These are phyloP conservation scores for Mycena chlorophos DNA, from an alignment of 768 basidiomycete genomes.

Conservation along the genomic window DNA sequence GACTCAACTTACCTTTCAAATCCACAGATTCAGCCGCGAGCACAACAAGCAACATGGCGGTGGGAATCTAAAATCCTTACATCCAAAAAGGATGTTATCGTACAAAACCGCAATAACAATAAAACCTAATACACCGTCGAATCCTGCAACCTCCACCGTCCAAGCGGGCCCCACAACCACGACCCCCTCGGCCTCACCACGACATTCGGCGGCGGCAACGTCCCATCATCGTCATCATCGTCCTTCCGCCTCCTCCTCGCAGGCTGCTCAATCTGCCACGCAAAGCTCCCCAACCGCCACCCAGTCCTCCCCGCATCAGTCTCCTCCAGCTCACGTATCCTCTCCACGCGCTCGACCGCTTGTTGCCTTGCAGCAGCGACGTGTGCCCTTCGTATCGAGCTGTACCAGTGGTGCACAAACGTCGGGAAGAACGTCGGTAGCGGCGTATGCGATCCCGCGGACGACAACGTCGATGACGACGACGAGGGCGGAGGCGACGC, in stretches of 20 bases:
- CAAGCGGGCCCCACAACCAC: slow-evolving; percentile 83
- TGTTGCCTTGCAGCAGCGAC: slow-evolving; percentile 68
- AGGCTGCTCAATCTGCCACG: slow-evolving; percentile 33
- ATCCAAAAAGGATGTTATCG: slow-evolving; percentile 1
- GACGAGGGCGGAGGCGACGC: slow-evolving; percentile 10
- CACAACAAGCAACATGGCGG: background rate
- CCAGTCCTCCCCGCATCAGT: slow-evolving; percentile 40
- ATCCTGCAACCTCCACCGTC: slow-evolving; percentile 74
- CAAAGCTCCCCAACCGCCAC: slow-evolving; percentile 78
- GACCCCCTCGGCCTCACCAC: slow-evolving; percentile 40
- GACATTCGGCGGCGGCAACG: slow-evolving; percentile 11
- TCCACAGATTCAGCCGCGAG: background rate
- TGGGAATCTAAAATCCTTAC: too few species aligned
- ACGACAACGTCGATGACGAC: slow-evolving; percentile 18
- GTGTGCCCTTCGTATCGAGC: slow-evolving; percentile 67
- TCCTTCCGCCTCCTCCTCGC: slow-evolving; percentile 19
- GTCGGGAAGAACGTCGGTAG: slow-evolving; percentile 41
- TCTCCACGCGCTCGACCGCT: slow-evolving; percentile 64
- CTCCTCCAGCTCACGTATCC: slow-evolving; percentile 63
- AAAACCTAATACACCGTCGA: slow-evolving; percentile 63
- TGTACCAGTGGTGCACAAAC: slow-evolving; percentile 55
- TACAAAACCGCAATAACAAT: slow-evolving; percentile 13
- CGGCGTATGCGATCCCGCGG: slow-evolving; percentile 10
- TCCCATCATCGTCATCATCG: slow-evolving; percentile 25
- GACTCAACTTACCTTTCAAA: background rate